Base-by-base conservation (phyloP, 208 protist genomes). In the Paratrypanosoma confusum region DNA sequence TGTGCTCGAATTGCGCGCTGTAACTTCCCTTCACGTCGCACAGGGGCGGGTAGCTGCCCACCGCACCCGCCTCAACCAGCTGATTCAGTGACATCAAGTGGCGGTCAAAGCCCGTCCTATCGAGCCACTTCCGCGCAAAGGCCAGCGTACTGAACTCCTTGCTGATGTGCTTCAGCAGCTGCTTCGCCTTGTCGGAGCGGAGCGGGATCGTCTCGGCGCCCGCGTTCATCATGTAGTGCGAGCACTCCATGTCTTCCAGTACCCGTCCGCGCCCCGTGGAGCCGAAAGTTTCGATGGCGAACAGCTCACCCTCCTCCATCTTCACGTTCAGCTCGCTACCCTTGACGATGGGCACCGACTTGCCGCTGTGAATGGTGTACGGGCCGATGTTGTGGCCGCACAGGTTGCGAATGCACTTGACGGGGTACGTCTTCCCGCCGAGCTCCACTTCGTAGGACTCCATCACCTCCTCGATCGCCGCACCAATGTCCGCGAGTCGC, bases 221-320 rank as follows among this genome's bases (percentile, higher is more conserved):
- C 6, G 74, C 76, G 10, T 65, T 75, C 70, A 97, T 97, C 97
- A 99, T 99, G 75, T 98, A 99, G 66, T 99, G 97, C 22, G 77
- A 95, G 76, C 90, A 97, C 57, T 98, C 96, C 18, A 96, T 37
- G 47, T 98, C 95, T 50, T 98, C 94, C n/a, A 72, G 55, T 5
- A 99, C 96, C 38, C 81, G 54, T 10, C 88, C 96, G 32, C 69
- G 82, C 7, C 97, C 97, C 11, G 96, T 99, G 6, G 81, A 90
- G 41, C 98, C 98, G 57, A 99, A 99, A 20, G 98, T 99, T 64
- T 99, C 98, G 57, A 99, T 99, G 4, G 98, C 98, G 69, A 97
- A 99, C 13, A 98, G 64, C 61, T 99, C 98, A 20, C 96, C 85
- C 68, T 95, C 90, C 65, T 96, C 75, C 95, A 98, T 98, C 52